These are phyloP conservation scores for Sarocladium oryzae DNA, from an alignment of 2,329 filamentous ascomycete species.

Conservation along the genomic window DNA sequence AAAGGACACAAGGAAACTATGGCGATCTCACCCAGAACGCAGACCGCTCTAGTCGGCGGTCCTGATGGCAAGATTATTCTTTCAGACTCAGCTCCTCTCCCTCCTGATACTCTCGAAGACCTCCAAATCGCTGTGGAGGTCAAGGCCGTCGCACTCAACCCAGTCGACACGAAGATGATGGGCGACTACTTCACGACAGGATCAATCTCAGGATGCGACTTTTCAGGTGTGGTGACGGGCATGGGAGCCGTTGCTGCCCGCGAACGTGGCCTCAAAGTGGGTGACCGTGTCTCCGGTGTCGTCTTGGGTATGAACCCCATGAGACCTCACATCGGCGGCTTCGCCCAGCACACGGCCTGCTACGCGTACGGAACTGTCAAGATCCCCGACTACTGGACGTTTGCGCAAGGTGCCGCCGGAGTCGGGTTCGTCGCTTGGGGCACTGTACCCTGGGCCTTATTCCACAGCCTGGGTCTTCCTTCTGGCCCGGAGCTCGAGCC, in stretches of 20 bases:
- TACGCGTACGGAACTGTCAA: conserved; percentile 15
- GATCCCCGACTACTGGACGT: conserved; percentile 36
- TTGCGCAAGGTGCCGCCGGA: conserved; percentile 39
- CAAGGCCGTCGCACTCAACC: conserved; percentile 30
- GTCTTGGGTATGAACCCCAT: conserved; percentile 16
- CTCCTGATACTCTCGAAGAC: neutral
- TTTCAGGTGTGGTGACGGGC: conserved; percentile 38
- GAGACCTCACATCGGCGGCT: conserved; percentile 32
- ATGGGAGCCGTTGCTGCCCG: conserved; percentile 40
- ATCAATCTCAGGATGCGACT: conserved; percentile 31
- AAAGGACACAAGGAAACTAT: neutral
- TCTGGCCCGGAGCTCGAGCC: conserved; percentile 18
- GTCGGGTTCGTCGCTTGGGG: conserved; percentile 33
- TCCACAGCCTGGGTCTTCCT: neutral
- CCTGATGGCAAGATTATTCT: neutral
- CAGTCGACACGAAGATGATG: conserved; percentile 26
- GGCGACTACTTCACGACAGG: conserved; percentile 9
- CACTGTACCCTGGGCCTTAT: neutral
- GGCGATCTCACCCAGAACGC: neutral
- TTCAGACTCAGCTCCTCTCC: neutral
- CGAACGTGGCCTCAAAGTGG: conserved; percentile 37
- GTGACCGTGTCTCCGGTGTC: conserved; percentile 28
- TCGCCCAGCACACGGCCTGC: conserved; percentile 28
- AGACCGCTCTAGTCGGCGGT: neutral
- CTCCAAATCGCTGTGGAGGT: conserved; percentile 28